Evolutionary conservation across 768 basidiomycete genomes (phyloP), one percentile per base, ranked within the genome.

Genomic region (Amanita brunnescens): DNA sequence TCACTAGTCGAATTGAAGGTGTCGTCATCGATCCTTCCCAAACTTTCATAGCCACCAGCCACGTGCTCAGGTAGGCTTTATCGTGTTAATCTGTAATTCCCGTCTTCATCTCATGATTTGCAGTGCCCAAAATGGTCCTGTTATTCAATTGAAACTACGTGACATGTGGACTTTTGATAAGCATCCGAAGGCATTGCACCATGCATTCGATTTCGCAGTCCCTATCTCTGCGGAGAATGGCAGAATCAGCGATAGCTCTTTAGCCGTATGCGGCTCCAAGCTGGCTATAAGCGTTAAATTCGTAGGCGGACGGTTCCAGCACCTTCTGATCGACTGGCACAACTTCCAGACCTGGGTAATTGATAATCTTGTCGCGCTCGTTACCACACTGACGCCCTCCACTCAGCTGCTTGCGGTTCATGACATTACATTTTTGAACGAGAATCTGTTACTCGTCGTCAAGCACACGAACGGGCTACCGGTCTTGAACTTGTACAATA

Each of bases 101-200:
- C 39, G 16, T 48, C 12, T 47, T 40, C 33, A 44, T 41, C 23
- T 52, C 8, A 44, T 54, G 21, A n/a, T 57, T 53, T 45, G 29
- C 56, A 70, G 68, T 13, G 66, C 67, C 35, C 64, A 71, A 54
- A 69, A 66, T 54, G 73, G 73, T 23, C 65, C 69, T 24, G 63
- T 73, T 43, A 59, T 78, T 9, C 70, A 73, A 39, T 59, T 83
- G 55, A 77, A 78, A 55, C 70, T 83, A 52, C 75, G 78, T 53
- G 69, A 80, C 59, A 62, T 82, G 46, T 76, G 74, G 68, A 68
- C 68, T n/a, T 79, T 78, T 52, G 74, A 70, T 50, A 77, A 78
- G 57, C 80, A 83, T 58, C 67, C 73, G 26, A 66, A 63, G 45
- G 74, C 78, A 24, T 61, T 60, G 34, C 62, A 65, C 9, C 60